phyloP scores from a whole-genome alignment of 805 yeast species.

The Candida oleophila region DNA sequence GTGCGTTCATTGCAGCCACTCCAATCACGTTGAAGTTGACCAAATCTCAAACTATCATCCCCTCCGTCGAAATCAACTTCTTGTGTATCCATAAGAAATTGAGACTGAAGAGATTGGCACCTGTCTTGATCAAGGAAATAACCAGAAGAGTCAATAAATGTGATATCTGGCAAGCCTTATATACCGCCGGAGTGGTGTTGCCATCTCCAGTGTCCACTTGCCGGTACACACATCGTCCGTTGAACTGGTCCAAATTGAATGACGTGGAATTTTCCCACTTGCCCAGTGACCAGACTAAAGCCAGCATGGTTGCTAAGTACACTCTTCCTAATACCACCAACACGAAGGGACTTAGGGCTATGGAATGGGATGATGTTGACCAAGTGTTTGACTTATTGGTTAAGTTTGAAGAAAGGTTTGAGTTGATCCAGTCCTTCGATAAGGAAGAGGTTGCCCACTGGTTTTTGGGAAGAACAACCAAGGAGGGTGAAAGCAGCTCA shows the following conservation, averaged over 20 bases:
- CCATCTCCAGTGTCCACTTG: conserved; percentile 92
- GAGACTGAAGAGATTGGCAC: conserved; percentile 91
- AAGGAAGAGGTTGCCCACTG: conserved; percentile 78
- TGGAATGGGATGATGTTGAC: conserved; percentile 61
- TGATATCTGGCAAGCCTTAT: conserved; percentile 93
- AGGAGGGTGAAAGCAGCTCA: conserved; percentile 28
- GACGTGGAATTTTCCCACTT: conserved; percentile 88
- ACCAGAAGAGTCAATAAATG: conserved; percentile 85
- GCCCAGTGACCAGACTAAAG: conserved; percentile 67
- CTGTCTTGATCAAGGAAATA: conserved; percentile 88
- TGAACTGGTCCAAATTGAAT: conserved; percentile 85
- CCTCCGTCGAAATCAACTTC: conserved; percentile 88
- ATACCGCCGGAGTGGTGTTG: conserved; percentile 86
- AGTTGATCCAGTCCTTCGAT: conserved; percentile 65
- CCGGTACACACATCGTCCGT: conserved; percentile 89
- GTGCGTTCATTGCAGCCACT: conserved; percentile 90
- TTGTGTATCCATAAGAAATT: conserved; percentile 92
- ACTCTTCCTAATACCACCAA: conserved; percentile 53
- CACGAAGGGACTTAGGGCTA: conserved; percentile 54
- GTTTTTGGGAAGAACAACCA: conserved; percentile 54
- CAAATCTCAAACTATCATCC: conserved; percentile 41
- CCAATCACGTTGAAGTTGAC: conserved; percentile 71
- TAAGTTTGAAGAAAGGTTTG: conserved; percentile 67
- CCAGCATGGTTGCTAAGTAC: conserved; percentile 62
- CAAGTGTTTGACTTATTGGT: conserved; percentile 59